Base-by-base conservation (phyloP, 805 yeast species). In the Kazachstania taianensis region DNA sequence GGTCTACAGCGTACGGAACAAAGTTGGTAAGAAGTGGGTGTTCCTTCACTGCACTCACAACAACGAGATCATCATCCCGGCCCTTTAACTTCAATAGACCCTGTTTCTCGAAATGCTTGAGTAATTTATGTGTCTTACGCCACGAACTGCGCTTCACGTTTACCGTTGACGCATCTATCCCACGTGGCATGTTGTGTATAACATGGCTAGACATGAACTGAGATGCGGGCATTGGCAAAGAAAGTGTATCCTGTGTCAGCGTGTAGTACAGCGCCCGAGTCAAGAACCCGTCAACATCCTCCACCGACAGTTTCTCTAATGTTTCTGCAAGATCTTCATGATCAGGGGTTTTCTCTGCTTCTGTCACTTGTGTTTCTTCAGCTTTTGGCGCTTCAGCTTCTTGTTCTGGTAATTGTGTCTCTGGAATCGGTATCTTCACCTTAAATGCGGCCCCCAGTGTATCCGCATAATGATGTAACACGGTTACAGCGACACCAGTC, bases 81-180 rank as follows among this genome's bases (percentile, higher is more conserved):
- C 94, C 96, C 46, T 86, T 84, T 18, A 78, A 55, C 38, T 75
- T 75, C 16, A 92, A 41, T 37, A 78, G 72, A 1, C 75, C 74
- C 30, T 69, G 67, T 53, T 85, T 89, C 45, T 83, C 95, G 78
- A 87, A 84, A 5, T 81, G 77, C 52, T 85, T 89, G 37, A 89
- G 61, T 50, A 79, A 85, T 55, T 86, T 87, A 10, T 86, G 71
- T 4, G 89, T 75, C 52, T 89, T 89, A 57, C 82, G 86, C 94
- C 94, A 89, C 3, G 86, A 73, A 0, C 95, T 77, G 50, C 75
- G 80, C 57, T 86, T 87, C 40, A 81, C 70, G 45, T 72, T 77
- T 27, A 78, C 70, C 34, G 60, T 58, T 19, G 61, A 55, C 4
- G 62, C 50, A 47, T 75, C 79, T 12, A 31, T 10, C 37, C 81